phyloP scores from a whole-genome alignment of 371 early-diverging fungal genomes.

The Parasitella parasitica region DNA sequence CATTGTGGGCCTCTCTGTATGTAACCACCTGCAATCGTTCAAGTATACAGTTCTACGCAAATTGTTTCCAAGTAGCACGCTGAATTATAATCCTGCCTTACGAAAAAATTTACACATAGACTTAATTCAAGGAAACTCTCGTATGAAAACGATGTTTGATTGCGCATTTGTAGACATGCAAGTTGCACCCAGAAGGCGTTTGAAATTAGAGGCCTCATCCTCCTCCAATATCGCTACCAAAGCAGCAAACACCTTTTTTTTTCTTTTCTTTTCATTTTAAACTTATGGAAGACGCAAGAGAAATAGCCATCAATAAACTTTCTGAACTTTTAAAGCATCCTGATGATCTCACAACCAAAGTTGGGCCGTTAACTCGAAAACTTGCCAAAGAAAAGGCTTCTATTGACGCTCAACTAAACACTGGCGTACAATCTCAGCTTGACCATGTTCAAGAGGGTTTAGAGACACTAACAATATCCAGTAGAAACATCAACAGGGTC shows the following conservation, averaged over 20 bases:
- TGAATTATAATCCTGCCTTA: too few species aligned
- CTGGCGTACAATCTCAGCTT: constrained; percentile 89
- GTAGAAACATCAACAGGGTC: constrained; percentile 66
- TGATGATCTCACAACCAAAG: constrained; percentile 89
- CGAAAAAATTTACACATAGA: too few species aligned
- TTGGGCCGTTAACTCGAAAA: constrained; percentile 75
- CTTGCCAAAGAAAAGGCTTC: constrained; percentile 88
- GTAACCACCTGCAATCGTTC: too few species aligned
- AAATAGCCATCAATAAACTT: constrained; percentile 50
- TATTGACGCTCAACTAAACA: constrained; percentile 93
- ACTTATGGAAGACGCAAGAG: constrained; percentile 52
- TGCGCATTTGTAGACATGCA: too few species aligned
- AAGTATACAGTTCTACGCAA: too few species aligned
- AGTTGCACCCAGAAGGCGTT: too few species aligned
- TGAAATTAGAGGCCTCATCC: not conserved
- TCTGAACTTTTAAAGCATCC: constrained; percentile 81
- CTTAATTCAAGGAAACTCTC: too few species aligned
- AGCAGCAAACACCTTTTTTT: not conserved
- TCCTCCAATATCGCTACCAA: too few species aligned
- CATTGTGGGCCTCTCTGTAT: too few species aligned
- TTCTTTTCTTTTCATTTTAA: not conserved
- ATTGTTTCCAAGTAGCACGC: too few species aligned
- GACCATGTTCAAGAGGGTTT: constrained; percentile 90
- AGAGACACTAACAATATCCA: constrained; percentile 69
- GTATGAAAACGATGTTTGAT: too few species aligned